Evolutionary conservation across 1,139 yeast genomes (phyloP).

Genomic region (Magnusiomyces paraingens): DNA sequence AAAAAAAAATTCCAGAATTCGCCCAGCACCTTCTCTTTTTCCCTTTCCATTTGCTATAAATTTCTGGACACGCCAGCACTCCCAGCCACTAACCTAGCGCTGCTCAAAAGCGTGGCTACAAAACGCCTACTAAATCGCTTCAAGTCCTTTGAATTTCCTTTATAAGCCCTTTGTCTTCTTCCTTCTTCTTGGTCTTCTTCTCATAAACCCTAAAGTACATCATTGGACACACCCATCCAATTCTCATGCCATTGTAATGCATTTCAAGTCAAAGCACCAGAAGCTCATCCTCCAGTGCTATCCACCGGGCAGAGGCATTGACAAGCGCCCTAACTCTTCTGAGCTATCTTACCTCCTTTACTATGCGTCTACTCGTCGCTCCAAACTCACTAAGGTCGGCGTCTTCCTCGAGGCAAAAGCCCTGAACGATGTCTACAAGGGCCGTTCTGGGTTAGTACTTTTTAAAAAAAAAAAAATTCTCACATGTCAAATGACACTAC

Average conservation of each 20-base stretch:
- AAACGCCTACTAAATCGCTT: too few relatives aligned
- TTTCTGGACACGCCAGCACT: too few relatives aligned
- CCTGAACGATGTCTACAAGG: slow-evolving; percentile 52
- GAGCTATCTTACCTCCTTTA: slow-evolving; percentile 82
- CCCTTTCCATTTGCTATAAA: too few relatives aligned
- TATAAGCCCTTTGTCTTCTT: too few relatives aligned
- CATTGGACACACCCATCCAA: not conserved
- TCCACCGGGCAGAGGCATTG: slow-evolving; percentile 79
- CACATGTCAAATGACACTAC: not conserved
- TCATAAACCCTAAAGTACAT: not conserved
- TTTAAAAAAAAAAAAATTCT: not conserved
- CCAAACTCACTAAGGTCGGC: slow-evolving; percentile 82
- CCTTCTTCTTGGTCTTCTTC: too few relatives aligned
- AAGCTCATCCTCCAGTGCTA: slow-evolving; percentile 85
- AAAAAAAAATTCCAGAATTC: too few relatives aligned
- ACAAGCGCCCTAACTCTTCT: slow-evolving; percentile 86
- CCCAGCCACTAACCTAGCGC: too few relatives aligned
- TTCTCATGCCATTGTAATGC: slow-evolving; percentile 4
- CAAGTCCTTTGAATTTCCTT: too few relatives aligned
- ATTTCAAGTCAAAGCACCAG: slow-evolving; percentile 66
- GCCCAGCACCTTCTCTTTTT: too few relatives aligned
- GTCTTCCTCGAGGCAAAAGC: slow-evolving; percentile 60
- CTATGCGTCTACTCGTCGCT: slow-evolving; percentile 87
- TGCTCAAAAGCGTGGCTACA: too few relatives aligned
- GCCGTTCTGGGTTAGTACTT: slow-evolving; percentile 47